Percentiles rank a stretch among this genome's conserved stretches.
Conservation (phyloP, 139 green algal genomes). For the Yamagishiella unicocca region DNA sequence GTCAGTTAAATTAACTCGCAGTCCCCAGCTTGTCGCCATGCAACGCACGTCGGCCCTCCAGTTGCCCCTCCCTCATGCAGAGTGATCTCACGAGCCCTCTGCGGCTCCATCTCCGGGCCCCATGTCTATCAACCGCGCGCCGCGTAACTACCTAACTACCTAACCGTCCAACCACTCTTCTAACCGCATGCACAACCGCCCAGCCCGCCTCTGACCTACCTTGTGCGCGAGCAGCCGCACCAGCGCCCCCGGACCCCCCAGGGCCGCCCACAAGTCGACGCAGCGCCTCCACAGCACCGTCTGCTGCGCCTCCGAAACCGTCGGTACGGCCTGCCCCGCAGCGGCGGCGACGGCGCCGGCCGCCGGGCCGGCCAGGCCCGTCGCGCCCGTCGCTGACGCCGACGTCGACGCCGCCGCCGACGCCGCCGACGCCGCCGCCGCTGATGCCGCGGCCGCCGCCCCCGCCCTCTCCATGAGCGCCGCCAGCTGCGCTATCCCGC, state of each 20-base stretch:
- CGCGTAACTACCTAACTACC: too few species aligned
- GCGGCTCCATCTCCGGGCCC: too few species aligned
- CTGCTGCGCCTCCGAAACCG: not conserved
- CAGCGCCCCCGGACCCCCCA: slow-evolving; percentile 12
- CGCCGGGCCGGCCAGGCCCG: not conserved
- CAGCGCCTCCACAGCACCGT: slow-evolving; percentile 1
- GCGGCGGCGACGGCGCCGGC: not conserved
- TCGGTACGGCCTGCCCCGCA: not conserved
- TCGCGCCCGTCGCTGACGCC: not conserved
- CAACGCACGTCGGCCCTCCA: too few species aligned
- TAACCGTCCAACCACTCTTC: too few species aligned
- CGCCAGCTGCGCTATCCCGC: not conserved
- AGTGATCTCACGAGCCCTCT: too few species aligned
- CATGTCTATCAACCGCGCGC: too few species aligned
- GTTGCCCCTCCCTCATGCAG: too few species aligned
- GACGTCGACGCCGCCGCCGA: not conserved
- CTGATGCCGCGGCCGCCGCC: not conserved
- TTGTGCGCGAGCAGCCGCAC: slow-evolving; percentile 21
- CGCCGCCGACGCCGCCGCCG: not conserved
- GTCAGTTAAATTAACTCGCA: too few species aligned
- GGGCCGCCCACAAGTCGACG: slow-evolving; percentile 15
- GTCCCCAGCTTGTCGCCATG: too few species aligned
- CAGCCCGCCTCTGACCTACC: slow-evolving; percentile 6
- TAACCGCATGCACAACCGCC: too few species aligned
- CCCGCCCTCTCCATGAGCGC: not conserved